A percentile compares a stretch with the other conserved stretches of the same genome.
Evolutionary conservation across 257 asterid species (phyloP).

Genomic region (Cynanchum wilfordii): DNA sequence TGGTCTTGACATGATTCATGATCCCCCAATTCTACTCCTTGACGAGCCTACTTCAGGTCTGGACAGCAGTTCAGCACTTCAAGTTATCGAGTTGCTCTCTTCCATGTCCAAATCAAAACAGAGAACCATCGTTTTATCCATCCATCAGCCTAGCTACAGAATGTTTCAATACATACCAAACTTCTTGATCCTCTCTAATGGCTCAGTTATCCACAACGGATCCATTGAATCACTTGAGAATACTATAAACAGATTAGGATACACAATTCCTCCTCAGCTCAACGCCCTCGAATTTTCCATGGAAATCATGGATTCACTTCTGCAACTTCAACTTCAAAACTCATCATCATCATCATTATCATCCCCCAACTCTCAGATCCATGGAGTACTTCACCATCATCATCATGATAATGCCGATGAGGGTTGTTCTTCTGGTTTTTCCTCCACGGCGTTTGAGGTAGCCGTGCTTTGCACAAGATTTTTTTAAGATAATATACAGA

Average conservation of each 20-base stretch:
- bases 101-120: conserved; percentile 62
- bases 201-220: conserved; percentile 65
- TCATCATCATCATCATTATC: not conserved
- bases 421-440: conserved; percentile 15
- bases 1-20: conserved; percentile 81
- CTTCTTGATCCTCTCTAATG: conserved; percentile 67
- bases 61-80: conserved; percentile 87
- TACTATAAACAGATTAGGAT: conserved; percentile 41
- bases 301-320: conserved; percentile 61
- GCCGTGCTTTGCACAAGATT: conserved; percentile 56
- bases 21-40: conserved; percentile 62
- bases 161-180: conserved; percentile 58
- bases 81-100: conserved; percentile 63
- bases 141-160: conserved; percentile 82
- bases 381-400: not conserved
- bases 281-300: conserved; percentile 77
- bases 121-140: conserved; percentile 58
- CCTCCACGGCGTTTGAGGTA: conserved; percentile 37
- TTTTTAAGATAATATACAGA: conserved; percentile 75
- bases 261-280: conserved; percentile 58
- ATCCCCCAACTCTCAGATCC: conserved; percentile 18
- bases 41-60: conserved; percentile 93
- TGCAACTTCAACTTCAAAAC: conserved; percentile 22
- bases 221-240: conserved; percentile 58
- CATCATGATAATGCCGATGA: not conserved